Evolutionary conservation across 768 basidiomycete genomes (phyloP), one percentile per base, ranked within the genome.

Genomic region (Lactarius pseudohatsudake): DNA sequence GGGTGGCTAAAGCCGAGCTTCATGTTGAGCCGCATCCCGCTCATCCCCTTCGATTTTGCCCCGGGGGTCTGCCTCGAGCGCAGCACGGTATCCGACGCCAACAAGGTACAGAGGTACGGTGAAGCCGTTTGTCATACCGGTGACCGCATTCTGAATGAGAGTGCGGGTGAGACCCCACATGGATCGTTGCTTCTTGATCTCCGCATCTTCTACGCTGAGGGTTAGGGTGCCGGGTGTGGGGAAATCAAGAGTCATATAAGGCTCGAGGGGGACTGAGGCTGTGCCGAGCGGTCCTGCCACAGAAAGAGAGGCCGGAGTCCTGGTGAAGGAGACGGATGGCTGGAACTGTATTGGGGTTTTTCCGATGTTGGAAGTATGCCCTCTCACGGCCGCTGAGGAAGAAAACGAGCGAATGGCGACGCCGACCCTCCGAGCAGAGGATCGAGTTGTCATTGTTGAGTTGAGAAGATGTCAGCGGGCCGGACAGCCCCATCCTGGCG

Each of bases 161-260:
- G 94, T 90, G 61, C 96, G 87, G 16, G 93, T 96, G 55, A 92
- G 86, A n/a, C 96, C 96, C 96, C 96, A 98, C 83, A 92, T 89
- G 65, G 89, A 85, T 53, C 92, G 86, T 76, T 98, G 96, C 61
- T 85, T 79, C 75, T 92, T 91, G 59, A 86, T 74, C 50, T 82
- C 79, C 1, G 89, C 81, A 72, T 94, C 81, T 70, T 89, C 83
- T 22, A 85, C 79, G 30, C 74, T 55, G 40, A 83, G 75, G 5
- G 77, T 68, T 43, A 84, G 66, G 1, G 76, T 73, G 30, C 77
- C 69, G 6, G 75, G 73, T 34, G 77, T 70, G 38, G 74, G 74
- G 61, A 77, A 76, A 8, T 75, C 67, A 64, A 84, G 73, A 32
- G 72, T 72, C 76, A 86, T 79, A 72, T 80, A 82, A 1, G 82